Base-by-base conservation (phyloP, 1,139 yeast species). In the Suhomyces kunorum region DNA sequence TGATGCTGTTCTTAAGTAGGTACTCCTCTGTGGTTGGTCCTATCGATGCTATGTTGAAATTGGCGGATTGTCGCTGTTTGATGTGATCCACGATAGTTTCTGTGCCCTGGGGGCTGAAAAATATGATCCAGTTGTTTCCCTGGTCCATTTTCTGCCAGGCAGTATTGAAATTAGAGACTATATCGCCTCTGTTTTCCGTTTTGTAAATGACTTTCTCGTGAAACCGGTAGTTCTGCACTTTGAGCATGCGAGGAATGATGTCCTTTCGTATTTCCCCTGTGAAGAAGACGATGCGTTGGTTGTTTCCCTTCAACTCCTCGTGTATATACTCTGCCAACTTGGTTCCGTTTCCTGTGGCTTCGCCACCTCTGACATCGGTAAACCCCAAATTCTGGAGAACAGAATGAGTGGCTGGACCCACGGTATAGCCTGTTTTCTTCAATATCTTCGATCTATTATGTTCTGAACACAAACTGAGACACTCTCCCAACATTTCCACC, bases 51-150 rank as follows among this genome's bases (percentile, higher is more conserved):
- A 89, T 68, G 40, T 71, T 74, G 36, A 71, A 61, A 1, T 50
- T 45, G 5, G 14, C 9, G 0, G 49, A 47, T 8, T 45, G 46
- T 9, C 22, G 24, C 4, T 50, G 40, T 32, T 58, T 63, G 32
- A 83, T 49, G 47, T 68, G 67, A 9, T 74, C 64, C 2, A 86
- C 76, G 6, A 87, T 82, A 1, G 62, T 67, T 30, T 74, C 76
- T 0, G 95, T 84, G 0, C 96, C 96, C 49, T 92, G 95, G 0
- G 97, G 95, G 48, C 97, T 87, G 61, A 90, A 92, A 47, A 92
- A 86, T 0, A 89, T 84, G 5, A 89, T 67, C 95, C 95, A 86
- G 38, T 46, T 45, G 9, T 68, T 64, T 8, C 54, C 53, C 6
- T 40, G 31, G 14, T 35, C 27, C 16, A 42, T 42, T 22, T 30